phyloP scores from a whole-genome alignment of 768 basidiomycete genomes.

The Galerina sulciceps region DNA sequence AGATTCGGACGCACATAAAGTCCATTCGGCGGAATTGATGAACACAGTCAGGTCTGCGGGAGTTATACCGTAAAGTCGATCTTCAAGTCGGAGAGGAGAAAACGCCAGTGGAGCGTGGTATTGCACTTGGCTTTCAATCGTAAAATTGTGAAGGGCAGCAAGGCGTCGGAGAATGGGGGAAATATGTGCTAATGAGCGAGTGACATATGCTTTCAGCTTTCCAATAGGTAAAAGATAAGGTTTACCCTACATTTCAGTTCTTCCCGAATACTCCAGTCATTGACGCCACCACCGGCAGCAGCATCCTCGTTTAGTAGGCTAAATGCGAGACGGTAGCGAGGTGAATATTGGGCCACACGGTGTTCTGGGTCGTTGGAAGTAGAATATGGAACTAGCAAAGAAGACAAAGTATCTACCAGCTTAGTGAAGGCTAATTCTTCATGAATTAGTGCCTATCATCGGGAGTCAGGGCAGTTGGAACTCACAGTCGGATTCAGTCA shows the following conservation, averaged over 20 bases:
- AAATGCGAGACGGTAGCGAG: constrained; percentile 87
- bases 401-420: constrained; percentile 35
- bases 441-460: not conserved
- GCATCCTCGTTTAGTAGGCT: constrained; percentile 92
- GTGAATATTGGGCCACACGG: constrained; percentile 75
- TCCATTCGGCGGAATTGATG: constrained; percentile 96
- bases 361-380: constrained; percentile 43
- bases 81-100: constrained; percentile 50
- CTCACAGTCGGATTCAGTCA: constrained; percentile 25
- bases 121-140: constrained; percentile 93
- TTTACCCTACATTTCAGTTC: constrained; percentile 65
- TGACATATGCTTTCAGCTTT: not conserved
- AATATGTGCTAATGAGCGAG: constrained; percentile 60
- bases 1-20: constrained; percentile 61
- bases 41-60: constrained; percentile 91
- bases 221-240: not conserved
- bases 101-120: constrained; percentile 91
- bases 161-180: constrained; percentile 66
- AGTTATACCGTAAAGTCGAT: constrained; percentile 57
- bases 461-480: not conserved
- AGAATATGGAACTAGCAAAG: constrained; percentile 45
- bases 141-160: constrained; percentile 81
- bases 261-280: constrained; percentile 74
- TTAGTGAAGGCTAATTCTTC: constrained; percentile 17
- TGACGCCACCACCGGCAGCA: constrained; percentile 58